phyloP scores from a whole-genome alignment of 1,284 basidiomycete species.

The Spongiforma sp. region DNA sequence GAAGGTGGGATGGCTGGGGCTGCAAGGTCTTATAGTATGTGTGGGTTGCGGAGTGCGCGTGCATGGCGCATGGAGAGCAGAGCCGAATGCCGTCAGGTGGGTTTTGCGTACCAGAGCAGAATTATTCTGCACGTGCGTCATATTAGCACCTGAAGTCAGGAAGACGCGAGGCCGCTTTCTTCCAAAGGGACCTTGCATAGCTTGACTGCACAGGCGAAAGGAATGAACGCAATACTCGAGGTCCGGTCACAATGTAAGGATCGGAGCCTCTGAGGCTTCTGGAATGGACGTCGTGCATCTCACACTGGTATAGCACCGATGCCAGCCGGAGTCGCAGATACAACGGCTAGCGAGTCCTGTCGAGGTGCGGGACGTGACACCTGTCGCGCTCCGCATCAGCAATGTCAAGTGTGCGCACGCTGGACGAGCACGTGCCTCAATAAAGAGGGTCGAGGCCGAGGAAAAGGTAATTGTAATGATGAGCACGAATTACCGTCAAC shows the following conservation, averaged over 20 bases:
- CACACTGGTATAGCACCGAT: slow-evolving; percentile 1
- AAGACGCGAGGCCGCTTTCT: slow-evolving; percentile 38
- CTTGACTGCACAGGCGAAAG: slow-evolving; percentile 34
- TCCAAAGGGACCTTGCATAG: slow-evolving; percentile 33
- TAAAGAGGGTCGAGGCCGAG: slow-evolving; percentile 24
- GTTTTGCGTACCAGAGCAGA: slow-evolving; percentile 21
- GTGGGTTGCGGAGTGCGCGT: slow-evolving; percentile 31
- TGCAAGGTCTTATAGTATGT: slow-evolving; percentile 31
- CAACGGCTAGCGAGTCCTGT: slow-evolving; percentile 6
- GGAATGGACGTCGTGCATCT: slow-evolving; percentile 14
- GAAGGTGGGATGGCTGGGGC: slow-evolving; percentile 3
- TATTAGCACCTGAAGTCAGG: slow-evolving; percentile 33
- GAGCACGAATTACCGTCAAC: slow-evolving; percentile 31
- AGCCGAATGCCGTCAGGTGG: slow-evolving; percentile 32
- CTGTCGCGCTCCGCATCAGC: slow-evolving; percentile 9
- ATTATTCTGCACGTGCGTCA: slow-evolving; percentile 28
- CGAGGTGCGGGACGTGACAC: slow-evolving; percentile 2
- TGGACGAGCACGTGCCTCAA: slow-evolving; percentile 24
- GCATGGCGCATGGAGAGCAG: slow-evolving; percentile 34
- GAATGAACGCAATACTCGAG: slow-evolving; percentile 33
- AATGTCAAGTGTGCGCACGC: slow-evolving; percentile 11
- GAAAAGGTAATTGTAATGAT: slow-evolving; percentile 29
- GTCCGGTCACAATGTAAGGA: slow-evolving; percentile 22
- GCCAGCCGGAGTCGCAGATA: slow-evolving; percentile 12
- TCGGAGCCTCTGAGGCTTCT: slow-evolving; percentile 17